Conservation (phyloP, 352 stramenopile genomes). For the Plasmopara muralis region DNA sequence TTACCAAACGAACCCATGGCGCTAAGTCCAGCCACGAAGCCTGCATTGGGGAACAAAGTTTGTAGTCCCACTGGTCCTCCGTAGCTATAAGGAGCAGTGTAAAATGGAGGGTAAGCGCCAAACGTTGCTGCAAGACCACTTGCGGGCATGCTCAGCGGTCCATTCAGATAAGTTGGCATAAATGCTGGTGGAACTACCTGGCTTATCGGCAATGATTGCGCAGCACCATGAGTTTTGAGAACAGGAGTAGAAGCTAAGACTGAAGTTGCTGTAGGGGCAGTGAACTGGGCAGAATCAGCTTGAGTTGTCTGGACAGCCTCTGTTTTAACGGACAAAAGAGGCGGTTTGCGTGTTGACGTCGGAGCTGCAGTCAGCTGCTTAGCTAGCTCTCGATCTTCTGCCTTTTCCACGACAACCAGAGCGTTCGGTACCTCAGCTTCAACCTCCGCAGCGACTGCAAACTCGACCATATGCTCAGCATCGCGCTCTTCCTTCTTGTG, state of each 20-base stretch:
- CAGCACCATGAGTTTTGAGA: slow-evolving; percentile 4
- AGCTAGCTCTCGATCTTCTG: slow-evolving; percentile 9
- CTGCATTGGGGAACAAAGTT: slow-evolving; percentile 22
- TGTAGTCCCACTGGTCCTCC: slow-evolving; percentile 25
- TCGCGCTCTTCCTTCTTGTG: slow-evolving; percentile 35
- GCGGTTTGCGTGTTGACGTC: slow-evolving; percentile 1
- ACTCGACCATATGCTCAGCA: slow-evolving; percentile 15
- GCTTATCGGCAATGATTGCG: slow-evolving; percentile 23
- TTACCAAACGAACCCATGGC: slow-evolving; percentile 28
- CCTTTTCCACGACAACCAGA: slow-evolving; percentile 43
- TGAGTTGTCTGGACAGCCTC: slow-evolving; percentile 2
- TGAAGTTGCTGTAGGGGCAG: slow-evolving; percentile 5
- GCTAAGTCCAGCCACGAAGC: slow-evolving; percentile 31
- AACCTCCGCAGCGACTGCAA: slow-evolving; percentile 9
- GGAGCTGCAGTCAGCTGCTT: slow-evolving; percentile 4
- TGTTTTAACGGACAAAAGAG: slow-evolving; percentile 7
- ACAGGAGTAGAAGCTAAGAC: slow-evolving; percentile 4
- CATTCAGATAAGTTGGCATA: slow-evolving; percentile 27
- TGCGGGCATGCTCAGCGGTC: slow-evolving; percentile 27
- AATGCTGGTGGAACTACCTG: slow-evolving; percentile 25
- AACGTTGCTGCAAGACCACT: slow-evolving; percentile 34
- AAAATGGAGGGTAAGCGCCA: slow-evolving; percentile 33
- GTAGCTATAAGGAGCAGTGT: slow-evolving; percentile 36
- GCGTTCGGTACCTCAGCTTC: slow-evolving; percentile 35
- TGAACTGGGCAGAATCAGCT: slow-evolving; percentile 1